Base-by-base conservation (phyloP, 495 filamentous ascomycete species). In the Aspergillus olivimuriae region DNA sequence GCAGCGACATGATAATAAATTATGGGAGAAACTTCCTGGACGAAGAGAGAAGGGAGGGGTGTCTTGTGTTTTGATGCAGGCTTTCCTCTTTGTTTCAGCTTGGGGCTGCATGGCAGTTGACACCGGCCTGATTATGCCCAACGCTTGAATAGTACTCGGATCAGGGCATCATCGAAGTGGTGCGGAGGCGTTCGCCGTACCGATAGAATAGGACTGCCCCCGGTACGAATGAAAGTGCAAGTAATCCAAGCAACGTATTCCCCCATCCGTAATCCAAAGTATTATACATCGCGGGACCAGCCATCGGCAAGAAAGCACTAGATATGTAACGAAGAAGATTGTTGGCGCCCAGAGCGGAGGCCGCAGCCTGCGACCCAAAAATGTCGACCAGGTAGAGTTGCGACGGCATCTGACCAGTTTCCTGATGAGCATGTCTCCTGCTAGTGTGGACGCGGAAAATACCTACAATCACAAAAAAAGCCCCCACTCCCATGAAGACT, bases 341-440 rank as follows among this genome's bases (percentile, higher is more conserved):
- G 14, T 34, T 57, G 17, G 62, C 62, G 4, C 47, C 60, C 26
- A 55, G 41, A 2, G 63, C 64, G 11, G 53, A 57, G 24, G 62
- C 61, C 2, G 55, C 53, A 11, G 46, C 58, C 35, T 61, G 48
- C 15, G 60, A 46, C 26, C 56, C 56, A 41, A 63, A 69, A 3
- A 55, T 43, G 41, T 69, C 66, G 15, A 69, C 52, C 6, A 64
- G 43, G 36, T 69, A 67, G 7, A 62, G 46, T 24, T 60, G 50
- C 24, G 58, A 33, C 9, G 62, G 49, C 50, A 58, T 63, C 47
- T 56, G 28, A 14, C 11, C 15, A 45, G 43, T 42, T 26, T 41
- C 12, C 17, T 41, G 4, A 35, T 36, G n/a, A 39, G 32, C 22
- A 28, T 15, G 32, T n/a, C n/a, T n/a, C n/a, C n/a, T 6, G 11